These are phyloP conservation scores for Sporothrix euskadiensis DNA, from an alignment of 2,329 filamentous ascomycete species.

Conservation along the genomic window DNA sequence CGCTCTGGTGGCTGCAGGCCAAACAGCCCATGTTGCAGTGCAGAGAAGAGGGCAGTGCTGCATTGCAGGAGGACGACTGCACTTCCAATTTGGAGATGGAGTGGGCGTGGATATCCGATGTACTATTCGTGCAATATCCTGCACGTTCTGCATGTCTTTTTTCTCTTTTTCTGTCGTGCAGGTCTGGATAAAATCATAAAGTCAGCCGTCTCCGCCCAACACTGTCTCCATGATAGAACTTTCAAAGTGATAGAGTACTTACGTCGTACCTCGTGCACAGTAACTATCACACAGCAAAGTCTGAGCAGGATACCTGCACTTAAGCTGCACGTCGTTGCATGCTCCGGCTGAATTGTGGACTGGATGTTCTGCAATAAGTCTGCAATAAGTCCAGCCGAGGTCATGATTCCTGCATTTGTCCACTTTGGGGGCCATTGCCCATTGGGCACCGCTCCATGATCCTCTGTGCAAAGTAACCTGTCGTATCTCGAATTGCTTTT, in stretches of 20 bases:
- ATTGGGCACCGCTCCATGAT: neutral
- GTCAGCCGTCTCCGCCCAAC: neutral
- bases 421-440: neutral
- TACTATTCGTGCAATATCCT: neutral
- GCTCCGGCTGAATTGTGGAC: neutral
- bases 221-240: neutral
- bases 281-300: neutral
- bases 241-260: neutral
- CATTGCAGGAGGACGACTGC: neutral
- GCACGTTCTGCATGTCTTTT: neutral
- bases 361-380: neutral
- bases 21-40: slow-evolving; percentile 10
- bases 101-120: neutral
- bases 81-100: neutral
- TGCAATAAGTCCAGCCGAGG: neutral
- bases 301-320: neutral
- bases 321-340: neutral
- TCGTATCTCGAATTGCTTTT: neutral
- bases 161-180: neutral
- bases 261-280: neutral
- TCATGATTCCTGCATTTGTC: neutral
- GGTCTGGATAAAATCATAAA: neutral
- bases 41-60: slow-evolving; percentile 5
- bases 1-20: neutral
- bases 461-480: neutral